A percentile compares a stretch with the other conserved stretches of the same genome.
phyloP scores from a whole-genome alignment of 2,329 filamentous ascomycete species.

The Thelonectria olida region DNA sequence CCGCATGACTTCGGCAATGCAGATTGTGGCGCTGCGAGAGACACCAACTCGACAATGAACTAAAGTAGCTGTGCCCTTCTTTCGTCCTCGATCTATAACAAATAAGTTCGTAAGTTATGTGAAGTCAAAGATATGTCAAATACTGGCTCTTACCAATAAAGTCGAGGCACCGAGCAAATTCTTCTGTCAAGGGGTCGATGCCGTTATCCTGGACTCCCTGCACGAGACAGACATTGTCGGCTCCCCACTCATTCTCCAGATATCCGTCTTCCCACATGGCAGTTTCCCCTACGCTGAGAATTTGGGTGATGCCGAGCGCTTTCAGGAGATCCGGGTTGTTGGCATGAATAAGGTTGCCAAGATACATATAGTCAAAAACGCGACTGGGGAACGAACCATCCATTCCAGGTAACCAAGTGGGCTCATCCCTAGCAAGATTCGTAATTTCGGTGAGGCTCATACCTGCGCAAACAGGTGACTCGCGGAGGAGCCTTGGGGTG shows the following conservation, averaged over 20 bases:
- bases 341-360: slow-evolving; percentile 91
- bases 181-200: slow-evolving; percentile 87
- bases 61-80: slow-evolving; percentile 82
- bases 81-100: slow-evolving; percentile 76
- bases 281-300: slow-evolving; percentile 91
- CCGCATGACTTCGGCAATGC: slow-evolving; percentile 98
- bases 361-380: slow-evolving; percentile 92
- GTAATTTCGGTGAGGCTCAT: slow-evolving; percentile 63
- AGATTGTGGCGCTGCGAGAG: slow-evolving; percentile 94
- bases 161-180: slow-evolving; percentile 85
- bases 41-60: slow-evolving; percentile 98
- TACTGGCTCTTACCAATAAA: slow-evolving; percentile 83
- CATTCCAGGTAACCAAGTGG: slow-evolving; percentile 82
- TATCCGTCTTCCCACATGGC: slow-evolving; percentile 81
- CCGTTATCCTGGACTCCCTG: slow-evolving; percentile 95
- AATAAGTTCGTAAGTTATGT: slow-evolving; percentile 16
- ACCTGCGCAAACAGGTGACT: slow-evolving; percentile 67
- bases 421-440: slow-evolving; percentile 66
- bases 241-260: slow-evolving; percentile 72
- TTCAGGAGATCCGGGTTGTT: slow-evolving; percentile 89
- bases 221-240: slow-evolving; percentile 81
- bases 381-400: slow-evolving; percentile 93
- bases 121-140: neutral
- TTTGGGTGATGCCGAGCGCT: slow-evolving; percentile 83
- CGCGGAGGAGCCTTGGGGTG: slow-evolving; percentile 76